Evolutionary conservation across 805 yeast genomes (phyloP).

Genomic region (Saturnispora kantuleensis): DNA sequence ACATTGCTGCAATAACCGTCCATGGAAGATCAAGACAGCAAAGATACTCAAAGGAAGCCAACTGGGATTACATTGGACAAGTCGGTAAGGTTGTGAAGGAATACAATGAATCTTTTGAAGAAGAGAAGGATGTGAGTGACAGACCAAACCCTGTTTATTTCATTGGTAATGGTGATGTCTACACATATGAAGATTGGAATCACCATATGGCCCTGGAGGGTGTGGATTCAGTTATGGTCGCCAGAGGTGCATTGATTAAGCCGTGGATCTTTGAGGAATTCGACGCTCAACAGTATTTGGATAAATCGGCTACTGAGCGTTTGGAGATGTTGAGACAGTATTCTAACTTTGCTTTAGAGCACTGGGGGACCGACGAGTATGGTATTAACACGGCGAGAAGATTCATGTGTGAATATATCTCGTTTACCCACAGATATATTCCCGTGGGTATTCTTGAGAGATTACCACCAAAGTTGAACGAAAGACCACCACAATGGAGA

Average conservation of each 20-base stretch:
- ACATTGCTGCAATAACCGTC: conserved; percentile 81
- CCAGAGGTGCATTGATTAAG: conserved; percentile 93
- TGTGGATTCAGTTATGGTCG: conserved; percentile 93
- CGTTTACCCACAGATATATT: conserved; percentile 88
- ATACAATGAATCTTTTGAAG: conserved; percentile 43
- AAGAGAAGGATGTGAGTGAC: conserved; percentile 50
- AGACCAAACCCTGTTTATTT: conserved; percentile 57
- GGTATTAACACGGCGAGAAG: conserved; percentile 85
- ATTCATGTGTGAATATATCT: conserved; percentile 85
- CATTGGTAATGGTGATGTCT: conserved; percentile 92
- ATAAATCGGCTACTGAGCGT: conserved; percentile 84
- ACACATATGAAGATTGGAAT: conserved; percentile 82
- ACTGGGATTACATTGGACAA: conserved; percentile 81
- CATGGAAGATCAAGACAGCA: conserved; percentile 98
- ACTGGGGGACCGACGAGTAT: conserved; percentile 97
- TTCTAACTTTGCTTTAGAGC: conserved; percentile 76
- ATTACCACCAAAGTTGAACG: conserved; percentile 80
- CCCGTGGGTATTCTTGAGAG: conserved; percentile 90
- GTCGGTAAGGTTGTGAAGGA: conserved; percentile 62
- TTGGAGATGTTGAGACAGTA: conserved; percentile 62
- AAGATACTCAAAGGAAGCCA: conserved; percentile 82
- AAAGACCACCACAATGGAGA: conserved; percentile 87
- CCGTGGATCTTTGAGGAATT: conserved; percentile 99
- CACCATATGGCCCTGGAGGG: conserved; percentile 52
- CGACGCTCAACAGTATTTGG: conserved; percentile 79